Base-by-base conservation (phyloP, 78 protist species). In the Dictyostelium brefeldianum region DNA sequence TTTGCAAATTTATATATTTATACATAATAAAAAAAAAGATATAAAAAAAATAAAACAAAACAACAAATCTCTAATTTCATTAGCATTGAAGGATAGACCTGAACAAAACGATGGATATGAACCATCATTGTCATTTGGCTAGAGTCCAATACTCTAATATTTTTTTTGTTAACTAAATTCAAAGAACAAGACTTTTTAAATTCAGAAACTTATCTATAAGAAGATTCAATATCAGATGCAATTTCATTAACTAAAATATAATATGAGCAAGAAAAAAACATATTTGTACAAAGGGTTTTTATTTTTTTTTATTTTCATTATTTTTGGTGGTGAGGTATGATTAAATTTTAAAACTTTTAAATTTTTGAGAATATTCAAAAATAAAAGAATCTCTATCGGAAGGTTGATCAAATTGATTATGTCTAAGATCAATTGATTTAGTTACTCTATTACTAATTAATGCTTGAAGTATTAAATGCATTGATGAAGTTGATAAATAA, bases 81-180 rank as follows among this genome's bases (percentile, higher is more conserved):
- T 54, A 12, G 27, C 41, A 8, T 59, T 53, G 91, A 83, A 83
- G 5, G 75, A 20, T 69, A 70, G 81, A 8, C 91, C 91, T 20
- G 74, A 50, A 22, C 91, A 83, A 71, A 83, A 83, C 20, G 70
- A 50, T 71, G 91, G 91, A n/a, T 83, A 83, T 17, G 57, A 36
- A 1, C 91, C 91, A 36, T 83, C 91, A n/a, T n/a, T n/a, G n/a
- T 83, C 73, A 9, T 83, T 81, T 53, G 91, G 91, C 91, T 81
- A 83, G 22, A 36, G 57, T 22, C 91, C 91, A n/a, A n/a, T n/a
- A n/a, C n/a, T n/a, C n/a, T n/a, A n/a, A n/a, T n/a, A n/a, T n/a
- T n/a, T n/a, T n/a, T n/a, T n/a, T n/a, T n/a, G n/a, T n/a, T n/a
- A n/a, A n/a, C n/a, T n/a, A n/a, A n/a, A n/a, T n/a, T n/a, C n/a